A percentile compares a stretch with the other conserved stretches of the same genome.
These are phyloP conservation scores for Echria macrotheca DNA, from an alignment of 495 filamentous ascomycete genomes.

Conservation along the genomic window DNA sequence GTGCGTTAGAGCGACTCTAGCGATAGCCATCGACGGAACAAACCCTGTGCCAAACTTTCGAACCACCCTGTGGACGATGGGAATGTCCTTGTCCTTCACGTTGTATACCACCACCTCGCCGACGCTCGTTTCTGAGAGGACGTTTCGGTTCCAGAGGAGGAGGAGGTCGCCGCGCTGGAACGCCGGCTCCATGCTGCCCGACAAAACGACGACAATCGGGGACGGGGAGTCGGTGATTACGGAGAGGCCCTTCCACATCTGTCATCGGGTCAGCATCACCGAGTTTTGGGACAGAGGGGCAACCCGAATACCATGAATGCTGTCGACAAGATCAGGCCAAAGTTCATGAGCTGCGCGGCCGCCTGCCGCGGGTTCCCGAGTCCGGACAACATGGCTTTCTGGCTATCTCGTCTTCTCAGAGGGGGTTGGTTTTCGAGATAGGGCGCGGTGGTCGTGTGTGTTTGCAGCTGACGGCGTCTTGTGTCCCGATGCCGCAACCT, in stretches of 20 bases:
- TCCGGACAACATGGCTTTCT: conserved; percentile 60
- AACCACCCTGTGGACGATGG: conserved; percentile 87
- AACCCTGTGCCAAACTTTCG: conserved; percentile 60
- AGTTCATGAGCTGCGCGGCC: conserved; percentile 87
- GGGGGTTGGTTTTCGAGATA: too few species aligned
- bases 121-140: conserved; percentile 59
- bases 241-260: conserved; percentile 91
- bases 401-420: too few species aligned
- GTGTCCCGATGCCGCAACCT: not conserved
- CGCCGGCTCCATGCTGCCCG: conserved; percentile 93
- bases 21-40: too few species aligned
- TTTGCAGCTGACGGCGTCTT: too few species aligned
- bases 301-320: conserved; percentile 68
- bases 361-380: conserved; percentile 75
- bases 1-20: not conserved
- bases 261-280: not conserved
- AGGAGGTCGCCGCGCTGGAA: conserved; percentile 93
- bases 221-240: conserved; percentile 80
- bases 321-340: conserved; percentile 87
- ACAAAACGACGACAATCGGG: conserved; percentile 93
- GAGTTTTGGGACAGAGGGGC: too few species aligned
- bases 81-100: conserved; percentile 83
- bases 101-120: conserved; percentile 96
- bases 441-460: too few species aligned
- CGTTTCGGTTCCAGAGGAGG: conserved; percentile 87